Evolutionary conservation across 1,139 yeast genomes (phyloP).

Genomic region (Scheffersomyces illinoinensis): DNA sequence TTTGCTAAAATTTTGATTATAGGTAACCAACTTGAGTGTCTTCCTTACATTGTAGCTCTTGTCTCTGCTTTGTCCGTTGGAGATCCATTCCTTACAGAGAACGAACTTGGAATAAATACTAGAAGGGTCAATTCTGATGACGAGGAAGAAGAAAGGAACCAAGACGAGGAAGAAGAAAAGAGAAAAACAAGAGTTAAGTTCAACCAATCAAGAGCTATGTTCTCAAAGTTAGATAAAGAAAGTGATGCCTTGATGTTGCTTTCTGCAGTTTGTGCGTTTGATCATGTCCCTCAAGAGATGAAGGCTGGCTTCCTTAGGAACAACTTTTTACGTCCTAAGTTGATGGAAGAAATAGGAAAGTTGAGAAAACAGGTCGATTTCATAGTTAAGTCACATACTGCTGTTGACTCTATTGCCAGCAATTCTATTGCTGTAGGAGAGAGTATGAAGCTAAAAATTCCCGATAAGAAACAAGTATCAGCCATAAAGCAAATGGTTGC

Average conservation of each 20-base stretch:
- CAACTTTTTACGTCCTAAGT: slow-evolving; percentile 66
- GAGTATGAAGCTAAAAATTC: slow-evolving; percentile 65
- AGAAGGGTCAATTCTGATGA: slow-evolving; percentile 16
- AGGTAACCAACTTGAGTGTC: slow-evolving; percentile 83
- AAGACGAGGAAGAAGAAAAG: slow-evolving; percentile 37
- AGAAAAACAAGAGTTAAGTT: slow-evolving; percentile 51
- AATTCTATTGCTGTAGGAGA: slow-evolving; percentile 41
- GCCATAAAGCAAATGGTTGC: slow-evolving; percentile 90
- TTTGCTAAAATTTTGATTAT: slow-evolving; percentile 86
- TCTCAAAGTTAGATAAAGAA: slow-evolving; percentile 64
- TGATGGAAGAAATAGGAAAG: slow-evolving; percentile 84
- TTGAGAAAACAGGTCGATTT: slow-evolving; percentile 76
- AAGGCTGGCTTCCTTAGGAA: slow-evolving; percentile 48
- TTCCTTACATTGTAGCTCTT: slow-evolving; percentile 84
- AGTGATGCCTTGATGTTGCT: slow-evolving; percentile 77
- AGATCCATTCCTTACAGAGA: slow-evolving; percentile 79
- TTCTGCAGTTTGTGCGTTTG: slow-evolving; percentile 87
- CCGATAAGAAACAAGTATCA: slow-evolving; percentile 65
- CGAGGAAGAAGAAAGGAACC: slow-evolving; percentile 25
- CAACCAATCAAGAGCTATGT: slow-evolving; percentile 56
- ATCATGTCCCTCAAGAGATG: slow-evolving; percentile 60
- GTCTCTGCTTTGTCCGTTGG: slow-evolving; percentile 95
- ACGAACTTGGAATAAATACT: slow-evolving; percentile 58
- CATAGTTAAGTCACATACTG: slow-evolving; percentile 67
- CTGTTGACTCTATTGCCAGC: slow-evolving; percentile 55